A percentile compares a stretch with the other conserved stretches of the same genome.
Conservation (phyloP, 164 flowering plant species). For the Sedum album region DNA sequence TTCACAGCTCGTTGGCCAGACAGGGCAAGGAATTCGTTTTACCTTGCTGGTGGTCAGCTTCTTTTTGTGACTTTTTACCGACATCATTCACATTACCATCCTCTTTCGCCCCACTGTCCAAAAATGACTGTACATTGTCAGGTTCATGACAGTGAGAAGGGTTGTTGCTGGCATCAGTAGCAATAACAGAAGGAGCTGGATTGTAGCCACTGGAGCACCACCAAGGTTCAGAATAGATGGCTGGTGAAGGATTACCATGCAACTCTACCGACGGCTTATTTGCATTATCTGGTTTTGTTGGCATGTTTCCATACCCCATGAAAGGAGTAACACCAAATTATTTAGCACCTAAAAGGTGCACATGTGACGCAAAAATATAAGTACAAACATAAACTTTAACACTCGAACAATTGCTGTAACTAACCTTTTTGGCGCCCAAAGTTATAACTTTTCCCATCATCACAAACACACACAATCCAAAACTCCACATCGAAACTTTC, state of each 20-base stretch:
- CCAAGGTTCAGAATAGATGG: conserved; percentile 65
- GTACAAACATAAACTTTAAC: not conserved
- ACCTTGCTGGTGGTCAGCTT: conserved; percentile 40
- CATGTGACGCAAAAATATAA: not conserved
- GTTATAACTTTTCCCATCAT: too few species aligned
- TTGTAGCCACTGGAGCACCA: conserved; percentile 52
- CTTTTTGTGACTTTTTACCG: conserved; percentile 36
- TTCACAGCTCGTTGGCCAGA: not conserved
- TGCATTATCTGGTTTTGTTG: conserved; percentile 32
- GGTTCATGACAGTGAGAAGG: conserved; percentile 35
- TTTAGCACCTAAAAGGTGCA: not conserved
- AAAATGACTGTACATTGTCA: conserved; percentile 37
- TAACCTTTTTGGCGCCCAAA: not conserved
- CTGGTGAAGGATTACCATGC: conserved; percentile 23
- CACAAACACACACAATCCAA: not conserved
- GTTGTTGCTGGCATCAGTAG: conserved; percentile 35
- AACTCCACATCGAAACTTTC: too few species aligned
- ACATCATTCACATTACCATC: conserved; percentile 31
- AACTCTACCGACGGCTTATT: conserved; percentile 25
- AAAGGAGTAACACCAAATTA: conserved; percentile 2
- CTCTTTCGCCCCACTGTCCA: conserved; percentile 31
- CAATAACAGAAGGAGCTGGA: conserved; percentile 16
- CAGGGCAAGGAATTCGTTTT: not conserved
- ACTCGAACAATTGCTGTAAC: not conserved
- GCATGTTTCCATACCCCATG: conserved; percentile 39